Base-by-base conservation (phyloP, 768 basidiomycete genomes). In the Chalciporus piperatus region DNA sequence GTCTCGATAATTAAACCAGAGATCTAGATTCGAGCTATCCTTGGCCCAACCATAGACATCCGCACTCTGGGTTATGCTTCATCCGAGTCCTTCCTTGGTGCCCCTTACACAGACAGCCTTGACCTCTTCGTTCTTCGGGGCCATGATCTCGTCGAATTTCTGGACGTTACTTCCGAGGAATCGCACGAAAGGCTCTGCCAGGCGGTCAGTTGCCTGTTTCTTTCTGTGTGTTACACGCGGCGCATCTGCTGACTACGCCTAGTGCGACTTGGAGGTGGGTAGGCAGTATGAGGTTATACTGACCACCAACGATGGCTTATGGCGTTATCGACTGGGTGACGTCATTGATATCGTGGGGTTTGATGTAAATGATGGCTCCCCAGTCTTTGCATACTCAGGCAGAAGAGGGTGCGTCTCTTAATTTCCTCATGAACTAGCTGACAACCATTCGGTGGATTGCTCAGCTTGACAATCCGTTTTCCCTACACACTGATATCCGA, bases 221-320 rank as follows among this genome's bases (percentile, higher is more conserved):
- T 16, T 3, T 37, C 8, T 37, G 1, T 14, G 3, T n/a, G 3
- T 6, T 4, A 37, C 1, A 2, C 5, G n/a, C 14, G 6, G 27
- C 30, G 13, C 35, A 14, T 37, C 4, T 37, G 16, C 35, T 37
- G 35, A 37, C 35, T 37, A 16, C 35, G n/a, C 16, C 5, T 14
- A 37, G 66, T 41, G 54, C 54, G 46, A 62, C 4, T 40, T 65
- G 14, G 41, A 58, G 22, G 30, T 48, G 2, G 55, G 59, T 16
- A 38, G n/a, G 30, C 59, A 50, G 30, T 60, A 59, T 20, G 59
- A 63, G 9, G 52, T 66, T 6, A 37, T 59, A 16, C 41, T 65
- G 48, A 65, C 64, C 2, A 65, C 59, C 42, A 63, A 60, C 46
- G 61, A 65, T 33, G 57, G 59, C 19, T 44, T 67, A 4, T 60